Evolutionary conservation across 208 protist genomes (phyloP), one percentile per base, ranked within the genome.

Genomic region (Porcisia hertigi): DNA sequence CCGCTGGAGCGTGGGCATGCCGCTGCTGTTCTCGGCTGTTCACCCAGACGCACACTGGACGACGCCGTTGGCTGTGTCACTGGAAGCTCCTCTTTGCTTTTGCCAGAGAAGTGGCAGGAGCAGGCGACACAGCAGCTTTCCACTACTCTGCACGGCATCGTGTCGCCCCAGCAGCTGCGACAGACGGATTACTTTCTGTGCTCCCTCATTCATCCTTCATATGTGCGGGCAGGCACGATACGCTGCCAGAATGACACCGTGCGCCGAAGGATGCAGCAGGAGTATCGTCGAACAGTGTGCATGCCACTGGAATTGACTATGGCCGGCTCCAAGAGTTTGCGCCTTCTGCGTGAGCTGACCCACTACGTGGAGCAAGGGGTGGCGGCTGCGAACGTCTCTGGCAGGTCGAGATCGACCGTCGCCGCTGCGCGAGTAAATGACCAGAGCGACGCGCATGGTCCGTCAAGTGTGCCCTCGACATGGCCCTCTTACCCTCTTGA

Each of bases 191-290:
- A 84, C 55, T 94, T 95, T 81, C 73, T 92, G 36, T 92, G 89
- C 75, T 79, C 90, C 0, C 78, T 97, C 23, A 83, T 97, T 25
- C 93, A 97, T 59, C 93, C 93, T 8, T 92, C 85, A 53, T 95
- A 88, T 70, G 77, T 92, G 7, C 73, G 64, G 8, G 34, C 67
- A 3, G 5, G 55, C 11, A 71, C 77, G 18, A 39, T 72, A 39
- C 73, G 34, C n/a, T n/a, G 36, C 30, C 18, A 75, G 20, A 47
- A 4, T 23, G 73, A 74, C n/a, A 34, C 64, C 52, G 39, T 39
- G 59, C 34, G 55, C 20, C 62, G 63, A 54, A 67, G 45, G 45
- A 23, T 41, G 20, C 70, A 69, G 47, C 66, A 73, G n/a, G 65
- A 70, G 41, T 73, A 84, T 7, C 86, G 86, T 6, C 75, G 76